Evolutionary conservation across 75 land plant genomes (phyloP).

Genomic region (Selaginella tamariscina): DNA sequence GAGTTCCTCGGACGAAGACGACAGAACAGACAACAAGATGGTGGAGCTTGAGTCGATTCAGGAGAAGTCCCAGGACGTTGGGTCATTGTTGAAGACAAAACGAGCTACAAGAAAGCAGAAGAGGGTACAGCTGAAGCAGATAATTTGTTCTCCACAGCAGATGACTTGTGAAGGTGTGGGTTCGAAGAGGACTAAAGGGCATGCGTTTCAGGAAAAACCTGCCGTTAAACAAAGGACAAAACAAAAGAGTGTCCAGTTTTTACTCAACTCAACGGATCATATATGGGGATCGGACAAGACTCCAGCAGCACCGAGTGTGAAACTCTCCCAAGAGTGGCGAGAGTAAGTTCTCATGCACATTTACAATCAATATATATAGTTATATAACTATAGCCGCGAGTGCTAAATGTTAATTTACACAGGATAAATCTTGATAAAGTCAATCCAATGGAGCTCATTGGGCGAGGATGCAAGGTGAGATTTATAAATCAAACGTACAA

Average conservation of each 20-base stretch:
- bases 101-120: neutral
- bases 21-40: neutral
- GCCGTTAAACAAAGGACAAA: neutral
- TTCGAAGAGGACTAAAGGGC: no score
- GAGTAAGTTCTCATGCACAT: no score
- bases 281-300: neutral
- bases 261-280: neutral
- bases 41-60: neutral
- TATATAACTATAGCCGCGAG: no score
- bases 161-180: neutral
- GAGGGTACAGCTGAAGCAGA: neutral
- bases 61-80: neutral
- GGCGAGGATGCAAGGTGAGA: slow-evolving; percentile 34
- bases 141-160: neutral
- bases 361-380: no score
- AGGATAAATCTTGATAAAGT: slow-evolving; percentile 21
- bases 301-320: neutral
- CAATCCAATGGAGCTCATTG: slow-evolving; percentile 40
- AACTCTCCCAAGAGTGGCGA: neutral
- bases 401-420: no score
- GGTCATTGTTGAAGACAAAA: neutral
- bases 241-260: neutral
- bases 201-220: no score
- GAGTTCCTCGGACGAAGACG: neutral
- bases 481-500: neutral